Base-by-base conservation (phyloP, 2,329 filamentous ascomycete species). In the Pyricularia grisea region DNA sequence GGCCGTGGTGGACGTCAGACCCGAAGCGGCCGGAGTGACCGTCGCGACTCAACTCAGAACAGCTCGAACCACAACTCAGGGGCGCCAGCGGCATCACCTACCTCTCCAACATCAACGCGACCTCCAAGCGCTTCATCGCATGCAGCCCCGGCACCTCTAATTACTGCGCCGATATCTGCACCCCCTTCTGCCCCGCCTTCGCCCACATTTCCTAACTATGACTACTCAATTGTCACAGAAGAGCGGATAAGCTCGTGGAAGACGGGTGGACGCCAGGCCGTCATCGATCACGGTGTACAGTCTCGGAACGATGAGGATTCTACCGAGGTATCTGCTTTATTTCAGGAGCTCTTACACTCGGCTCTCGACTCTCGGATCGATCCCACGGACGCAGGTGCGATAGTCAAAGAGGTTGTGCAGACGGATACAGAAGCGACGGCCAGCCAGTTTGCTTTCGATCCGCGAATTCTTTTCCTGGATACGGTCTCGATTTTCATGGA, bases 281-380 rank as follows among this genome's bases (percentile, higher is more conserved):
- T 97, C 14, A 79, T 94, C 25, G 84, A 88, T 27, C 84, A 87
- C 73, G 91, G 90, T 28, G 77, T 85, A 63, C 83, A 88, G 73
- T 89, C 90, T 66, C 86, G 88, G 73, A 81, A 86, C 50, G 85
- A 90, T 72, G 87, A 91, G 72, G 90, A 96, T 75, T 81, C 86
- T 9, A 83, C 90, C 65, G 87, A 88, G 69, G 81, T 97, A 55
- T 88, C 90, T 33, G 85, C 85, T 17, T 81, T 97, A 27, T 93
- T 94, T 73, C 92, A 97, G 79, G 95, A 99, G 77, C 86, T 97
- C 55, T 86, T 95, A 50, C 88, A 90, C 71, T 88, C 92, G 42
- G 89, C 90, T 23, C 80, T 96, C 14, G 89, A 93, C 74, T 85
- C 84, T 61, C 86, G 89, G 66, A 79, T 97, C 65, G 83, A 86